Percentiles rank a stretch among this genome's conserved stretches.
Evolutionary conservation across 73 alveolate species (phyloP).

Genomic region (Tetrahymena thermophila): DNA sequence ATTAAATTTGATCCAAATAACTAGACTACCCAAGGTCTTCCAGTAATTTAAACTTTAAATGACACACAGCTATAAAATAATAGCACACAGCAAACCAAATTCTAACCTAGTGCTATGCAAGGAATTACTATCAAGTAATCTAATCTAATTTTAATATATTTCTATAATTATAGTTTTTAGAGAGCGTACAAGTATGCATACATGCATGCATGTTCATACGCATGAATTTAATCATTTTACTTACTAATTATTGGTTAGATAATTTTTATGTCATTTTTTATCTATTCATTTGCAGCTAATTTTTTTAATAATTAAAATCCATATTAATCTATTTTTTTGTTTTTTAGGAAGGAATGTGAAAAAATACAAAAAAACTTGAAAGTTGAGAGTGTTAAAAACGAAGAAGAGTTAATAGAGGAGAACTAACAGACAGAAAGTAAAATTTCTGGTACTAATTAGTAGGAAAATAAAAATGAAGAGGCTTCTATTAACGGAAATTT

Average conservation of each 20-base stretch:
- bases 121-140: not conserved
- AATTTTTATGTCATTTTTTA: no score
- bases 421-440: not conserved
- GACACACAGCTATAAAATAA: not conserved
- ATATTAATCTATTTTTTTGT: no score
- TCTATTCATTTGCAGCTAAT: no score
- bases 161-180: no score
- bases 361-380: no score
- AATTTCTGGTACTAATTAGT: not conserved
- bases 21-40: not conserved
- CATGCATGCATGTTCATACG: no score
- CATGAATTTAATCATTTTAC: no score
- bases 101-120: not conserved
- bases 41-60: not conserved
- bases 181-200: no score
- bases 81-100: no score
- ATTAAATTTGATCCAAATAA: not conserved
- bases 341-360: not conserved
- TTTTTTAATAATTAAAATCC: no score
- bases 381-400: not conserved
- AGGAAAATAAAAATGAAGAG: not conserved
- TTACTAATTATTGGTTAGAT: no score
- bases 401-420: not conserved
- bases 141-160: no score
- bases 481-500: not conserved